These are phyloP conservation scores for Acanthamoeba triangularis DNA, from an alignment of 208 protist species.

Conservation along the genomic window DNA sequence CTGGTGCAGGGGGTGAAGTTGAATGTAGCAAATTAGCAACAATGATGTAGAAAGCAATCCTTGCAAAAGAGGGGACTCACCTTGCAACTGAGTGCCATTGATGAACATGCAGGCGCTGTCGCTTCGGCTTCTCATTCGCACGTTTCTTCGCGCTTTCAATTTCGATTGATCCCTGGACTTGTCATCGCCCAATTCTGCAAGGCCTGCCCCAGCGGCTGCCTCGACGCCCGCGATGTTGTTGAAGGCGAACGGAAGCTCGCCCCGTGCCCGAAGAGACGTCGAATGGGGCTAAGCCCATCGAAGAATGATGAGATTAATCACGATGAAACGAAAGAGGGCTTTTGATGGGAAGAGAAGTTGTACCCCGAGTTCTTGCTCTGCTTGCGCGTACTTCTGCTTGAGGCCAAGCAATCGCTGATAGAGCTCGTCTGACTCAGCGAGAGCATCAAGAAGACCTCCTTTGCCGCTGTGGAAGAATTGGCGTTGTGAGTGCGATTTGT, in stretches of 20 bases:
- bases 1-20: too few relatives aligned
- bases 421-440: constrained; percentile 12
- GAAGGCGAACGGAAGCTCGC: not conserved
- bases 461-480: not conserved
- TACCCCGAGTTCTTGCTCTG: constrained; percentile 17
- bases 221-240: not conserved
- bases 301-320: too few relatives aligned
- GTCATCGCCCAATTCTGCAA: not conserved
- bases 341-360: not conserved
- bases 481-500: not conserved
- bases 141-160: not conserved
- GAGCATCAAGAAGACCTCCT: constrained; percentile 9
- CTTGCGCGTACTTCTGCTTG: constrained; percentile 24
- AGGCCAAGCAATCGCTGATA: constrained; percentile 39
- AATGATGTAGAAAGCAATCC: too few relatives aligned
- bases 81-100: not conserved
- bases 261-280: not conserved
- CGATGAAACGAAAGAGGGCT: too few relatives aligned
- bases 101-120: constrained; percentile 62
- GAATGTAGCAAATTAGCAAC: too few relatives aligned
- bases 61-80: too few relatives aligned
- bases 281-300: constrained; percentile 2
- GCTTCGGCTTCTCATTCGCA: constrained; percentile 16
- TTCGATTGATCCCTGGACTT: not conserved
- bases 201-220: not conserved